Evolutionary conservation across 768 basidiomycete species (phyloP), one percentile per base, ranked within the genome.

Genomic region (Suillus subluteus): DNA sequence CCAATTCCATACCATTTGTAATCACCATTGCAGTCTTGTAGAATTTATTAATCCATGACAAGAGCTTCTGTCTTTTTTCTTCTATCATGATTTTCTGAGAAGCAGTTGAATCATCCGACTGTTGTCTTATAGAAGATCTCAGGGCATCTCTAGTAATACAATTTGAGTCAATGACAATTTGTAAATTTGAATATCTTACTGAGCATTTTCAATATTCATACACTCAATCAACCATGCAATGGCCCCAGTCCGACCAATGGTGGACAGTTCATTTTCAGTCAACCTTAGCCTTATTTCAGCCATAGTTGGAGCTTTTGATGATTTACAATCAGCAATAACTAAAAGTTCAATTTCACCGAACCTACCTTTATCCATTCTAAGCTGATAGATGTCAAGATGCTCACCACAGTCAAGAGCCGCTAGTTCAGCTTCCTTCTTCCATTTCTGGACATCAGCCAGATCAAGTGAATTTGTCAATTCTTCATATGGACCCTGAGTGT

Each of bases 241-340:
- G n/a, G n/a, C n/a, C n/a, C n/a, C n/a, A n/a, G n/a, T n/a, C n/a
- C n/a, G n/a, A n/a, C n/a, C n/a, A n/a, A n/a, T n/a, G n/a, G n/a
- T n/a, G n/a, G n/a, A n/a, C n/a, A n/a, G n/a, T n/a, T n/a, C 37
- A 66, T 66, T 48, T 54, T 66, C 65, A 13, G 62, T 32, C 50
- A 66, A 48, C 11, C 18, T 16, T 1, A 66, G 38, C 8, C 48
- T 26, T 21, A 66, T 62, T 26, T 66, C 65, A 23, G 43, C 65
- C 65, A 66, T 62, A 26, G 32, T 48, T 15, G 59, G 46, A 13
- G 65, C 59, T 66, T 30, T 48, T 7, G 9, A 48, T 48, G n/a
- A 48, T 48, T 48, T 23, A 1, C 12, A 12, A 48, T 48, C 11
- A 48, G 46, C 2, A 4, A 3, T 9, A 37, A 26, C 40, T 23